Evolutionary conservation across 2,329 filamentous ascomycete species (phyloP).

Genomic region (Microsporum audouinii): DNA sequence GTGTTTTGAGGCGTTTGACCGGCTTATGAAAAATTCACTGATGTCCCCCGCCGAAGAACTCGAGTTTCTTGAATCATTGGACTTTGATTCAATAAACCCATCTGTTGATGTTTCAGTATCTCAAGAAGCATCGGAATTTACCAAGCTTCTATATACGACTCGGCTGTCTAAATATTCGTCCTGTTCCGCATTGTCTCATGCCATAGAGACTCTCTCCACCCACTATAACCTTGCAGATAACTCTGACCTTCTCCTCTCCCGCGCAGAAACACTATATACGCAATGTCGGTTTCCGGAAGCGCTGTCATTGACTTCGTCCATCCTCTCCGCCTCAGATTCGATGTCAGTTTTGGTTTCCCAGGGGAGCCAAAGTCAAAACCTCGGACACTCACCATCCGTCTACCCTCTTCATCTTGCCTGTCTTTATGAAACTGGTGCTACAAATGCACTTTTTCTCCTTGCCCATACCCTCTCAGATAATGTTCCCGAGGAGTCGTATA

Average conservation of each 20-base stretch:
- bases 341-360: constrained; percentile 17
- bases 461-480: constrained; percentile 86
- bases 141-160: constrained; percentile 91
- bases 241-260: constrained; percentile 77
- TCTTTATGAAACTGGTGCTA: constrained; percentile 74
- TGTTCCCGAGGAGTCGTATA: constrained; percentile 79
- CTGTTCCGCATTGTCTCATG: constrained; percentile 66
- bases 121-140: constrained; percentile 86
- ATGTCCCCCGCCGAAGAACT: constrained; percentile 84
- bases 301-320: constrained; percentile 67
- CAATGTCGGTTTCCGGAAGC: constrained; percentile 89
- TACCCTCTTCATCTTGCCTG: constrained; percentile 88
- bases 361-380: constrained; percentile 24
- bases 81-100: constrained; percentile 70
- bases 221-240: constrained; percentile 84
- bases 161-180: constrained; percentile 91
- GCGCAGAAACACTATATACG: constrained; percentile 84
- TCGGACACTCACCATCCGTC: constrained; percentile 43
- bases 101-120: constrained; percentile 52
- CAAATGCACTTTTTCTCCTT: constrained; percentile 80
- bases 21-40: constrained; percentile 91
- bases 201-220: constrained; percentile 81
- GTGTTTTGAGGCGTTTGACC: constrained; percentile 96
- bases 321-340: constrained; percentile 77
- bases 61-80: constrained; percentile 73